Conservation (phyloP, 75 land plant genomes). For the Chamaecyparis obtusa region DNA sequence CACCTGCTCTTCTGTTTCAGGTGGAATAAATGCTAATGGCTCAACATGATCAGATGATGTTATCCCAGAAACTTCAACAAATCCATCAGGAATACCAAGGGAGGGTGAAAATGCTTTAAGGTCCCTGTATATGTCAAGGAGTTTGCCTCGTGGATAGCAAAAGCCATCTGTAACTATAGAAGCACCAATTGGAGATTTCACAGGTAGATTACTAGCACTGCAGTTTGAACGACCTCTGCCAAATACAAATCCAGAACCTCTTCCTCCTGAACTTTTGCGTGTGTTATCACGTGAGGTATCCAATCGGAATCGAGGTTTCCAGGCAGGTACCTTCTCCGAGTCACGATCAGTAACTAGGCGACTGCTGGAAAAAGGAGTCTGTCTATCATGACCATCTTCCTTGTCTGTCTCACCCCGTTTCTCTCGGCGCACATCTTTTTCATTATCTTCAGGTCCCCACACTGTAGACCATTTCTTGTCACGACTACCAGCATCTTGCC, state of each 20-base stretch:
- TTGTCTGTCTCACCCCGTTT: constrained; percentile 70
- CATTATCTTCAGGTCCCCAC: constrained; percentile 98
- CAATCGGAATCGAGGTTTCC: constrained; percentile 75
- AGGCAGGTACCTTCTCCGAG: constrained; percentile 48
- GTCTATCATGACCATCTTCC: constrained; percentile 60
- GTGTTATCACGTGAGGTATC: constrained; percentile 90
- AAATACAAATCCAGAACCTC: constrained; percentile 61
- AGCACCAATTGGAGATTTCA: constrained; percentile 56
- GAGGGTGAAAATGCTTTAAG: constrained; percentile 19
- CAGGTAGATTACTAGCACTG: constrained; percentile 17
- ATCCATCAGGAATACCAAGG: constrained; percentile 39
- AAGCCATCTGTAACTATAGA: constrained; percentile 21
- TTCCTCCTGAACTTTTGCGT: constrained; percentile 62
- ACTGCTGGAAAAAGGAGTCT: constrained; percentile 15
- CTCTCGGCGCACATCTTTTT: constrained; percentile 72
- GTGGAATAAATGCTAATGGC: constrained; percentile 84
- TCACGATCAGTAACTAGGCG: constrained; percentile 58
- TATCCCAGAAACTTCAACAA: constrained; percentile 52
- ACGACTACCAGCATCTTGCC: constrained; percentile 58
- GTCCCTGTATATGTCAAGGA: constrained; percentile 84
- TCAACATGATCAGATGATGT: constrained; percentile 45
- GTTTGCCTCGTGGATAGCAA: constrained; percentile 91
- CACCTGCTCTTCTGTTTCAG: constrained; percentile 93
- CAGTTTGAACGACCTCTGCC: constrained; percentile 77
- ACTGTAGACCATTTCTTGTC: constrained; percentile 85